Conservation (phyloP, 768 basidiomycete species). For the Suillus lakei region DNA sequence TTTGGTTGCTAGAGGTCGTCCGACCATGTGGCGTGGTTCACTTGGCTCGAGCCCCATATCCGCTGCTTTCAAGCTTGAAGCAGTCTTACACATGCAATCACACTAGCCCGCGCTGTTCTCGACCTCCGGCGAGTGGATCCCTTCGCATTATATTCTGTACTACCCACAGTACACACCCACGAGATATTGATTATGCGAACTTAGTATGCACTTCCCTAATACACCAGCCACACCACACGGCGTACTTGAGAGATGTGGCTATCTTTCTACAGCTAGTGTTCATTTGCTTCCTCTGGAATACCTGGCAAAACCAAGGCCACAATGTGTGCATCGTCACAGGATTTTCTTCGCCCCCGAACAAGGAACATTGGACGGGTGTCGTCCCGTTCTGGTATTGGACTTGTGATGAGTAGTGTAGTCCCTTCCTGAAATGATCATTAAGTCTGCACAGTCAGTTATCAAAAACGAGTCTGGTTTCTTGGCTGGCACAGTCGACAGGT, state of each 20-base stretch:
- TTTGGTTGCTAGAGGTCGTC: too few relatives aligned
- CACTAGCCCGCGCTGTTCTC: not conserved
- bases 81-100: too few relatives aligned
- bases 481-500: not conserved
- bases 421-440: not conserved
- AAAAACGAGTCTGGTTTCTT: not conserved
- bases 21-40: too few relatives aligned
- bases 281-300: not conserved
- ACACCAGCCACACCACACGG: not conserved
- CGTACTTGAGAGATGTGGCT: not conserved
- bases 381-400: not conserved
- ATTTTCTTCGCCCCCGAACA: not conserved
- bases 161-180: too few relatives aligned
- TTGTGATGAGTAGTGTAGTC: not conserved
- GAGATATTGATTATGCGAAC: too few relatives aligned
- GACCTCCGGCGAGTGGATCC: not conserved
- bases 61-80: not conserved
- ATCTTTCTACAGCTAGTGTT: not conserved
- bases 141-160: not conserved
- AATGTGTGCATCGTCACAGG: not conserved
- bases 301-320: not conserved
- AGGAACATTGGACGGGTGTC: not conserved
- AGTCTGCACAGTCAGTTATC: not conserved
- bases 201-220: not conserved
- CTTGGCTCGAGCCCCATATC: not conserved